phyloP scores from a whole-genome alignment of 2,329 filamentous ascomycete genomes.

The Pseudogymnoascus sp. region DNA sequence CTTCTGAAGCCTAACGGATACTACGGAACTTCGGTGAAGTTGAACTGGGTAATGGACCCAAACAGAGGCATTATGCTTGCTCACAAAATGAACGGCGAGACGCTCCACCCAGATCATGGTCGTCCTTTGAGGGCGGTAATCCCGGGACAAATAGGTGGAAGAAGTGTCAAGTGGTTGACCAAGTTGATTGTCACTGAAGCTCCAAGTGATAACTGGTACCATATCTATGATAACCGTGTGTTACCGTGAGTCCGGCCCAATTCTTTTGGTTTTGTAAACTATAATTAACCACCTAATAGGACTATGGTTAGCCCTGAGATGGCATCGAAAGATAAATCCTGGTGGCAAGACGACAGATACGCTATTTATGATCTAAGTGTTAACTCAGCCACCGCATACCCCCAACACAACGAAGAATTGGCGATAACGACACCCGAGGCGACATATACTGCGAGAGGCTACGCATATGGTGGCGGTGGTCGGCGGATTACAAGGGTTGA shows the following conservation, averaged over 20 bases:
- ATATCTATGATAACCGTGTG: conserved; percentile 88
- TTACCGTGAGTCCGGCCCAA: conserved; percentile 42
- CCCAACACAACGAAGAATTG: conserved; percentile 66
- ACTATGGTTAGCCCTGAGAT: conserved; percentile 79
- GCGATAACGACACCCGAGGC: conserved; percentile 38
- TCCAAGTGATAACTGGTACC: conserved; percentile 90
- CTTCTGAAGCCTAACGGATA: conserved; percentile 59
- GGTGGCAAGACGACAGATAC: conserved; percentile 85
- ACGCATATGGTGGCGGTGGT: conserved; percentile 86
- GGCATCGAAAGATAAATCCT: conserved; percentile 61
- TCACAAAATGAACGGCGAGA: conserved; percentile 83
- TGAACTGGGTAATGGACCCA: conserved; percentile 80
- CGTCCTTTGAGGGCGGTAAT: conserved; percentile 76
- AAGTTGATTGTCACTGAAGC: conserved; percentile 66
- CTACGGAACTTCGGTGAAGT: conserved; percentile 80
- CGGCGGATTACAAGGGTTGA: conserved; percentile 74
- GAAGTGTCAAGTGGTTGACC: conserved; percentile 90
- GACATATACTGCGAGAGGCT: conserved; percentile 63
- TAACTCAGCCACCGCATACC: conserved; percentile 75
- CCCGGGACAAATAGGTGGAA: conserved; percentile 82
- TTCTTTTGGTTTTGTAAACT: too few relatives aligned
- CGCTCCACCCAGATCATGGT: conserved; percentile 74
- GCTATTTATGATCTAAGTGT: conserved; percentile 87
- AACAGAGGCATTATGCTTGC: conserved; percentile 80
- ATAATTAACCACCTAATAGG: background rate